A percentile compares a stretch with the other conserved stretches of the same genome.
phyloP scores from a whole-genome alignment of 192 early-diverging fungal genomes.

The Umbelopsis ramanniana region DNA sequence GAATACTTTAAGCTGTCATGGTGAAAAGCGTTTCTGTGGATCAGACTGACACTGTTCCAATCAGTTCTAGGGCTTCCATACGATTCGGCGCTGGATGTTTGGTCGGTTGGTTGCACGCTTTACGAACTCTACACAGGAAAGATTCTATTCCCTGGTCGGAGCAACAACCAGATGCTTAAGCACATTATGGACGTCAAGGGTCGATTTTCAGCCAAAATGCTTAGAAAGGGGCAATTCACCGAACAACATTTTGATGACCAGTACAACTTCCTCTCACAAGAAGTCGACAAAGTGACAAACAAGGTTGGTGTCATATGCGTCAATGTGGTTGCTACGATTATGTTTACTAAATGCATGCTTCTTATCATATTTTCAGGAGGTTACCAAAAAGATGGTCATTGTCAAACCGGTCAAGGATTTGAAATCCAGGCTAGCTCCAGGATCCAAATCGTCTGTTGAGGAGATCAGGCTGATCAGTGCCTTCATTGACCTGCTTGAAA shows the following conservation, averaged over 20 bases:
- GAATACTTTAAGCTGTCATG: background rate
- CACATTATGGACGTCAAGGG: constrained; percentile 95
- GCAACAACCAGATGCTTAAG: constrained; percentile 96
- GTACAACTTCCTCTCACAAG: constrained; percentile 64
- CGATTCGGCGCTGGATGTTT: constrained; percentile 89
- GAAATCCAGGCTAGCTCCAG: constrained; percentile 62
- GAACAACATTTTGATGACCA: constrained; percentile 88
- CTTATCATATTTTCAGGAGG: constrained; percentile 46
- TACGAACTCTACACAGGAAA: constrained; percentile 96
- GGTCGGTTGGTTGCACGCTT: constrained; percentile 93
- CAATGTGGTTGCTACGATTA: background rate
- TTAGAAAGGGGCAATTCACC: constrained; percentile 83
- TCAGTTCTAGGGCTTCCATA: constrained; percentile 86
- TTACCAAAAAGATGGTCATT: constrained; percentile 68
- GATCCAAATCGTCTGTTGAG: constrained; percentile 58
- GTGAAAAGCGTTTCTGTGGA: no score
- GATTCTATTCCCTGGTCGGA: constrained; percentile 91
- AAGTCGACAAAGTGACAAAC: constrained; percentile 66
- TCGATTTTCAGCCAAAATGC: constrained; percentile 80
- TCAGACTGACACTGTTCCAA: background rate
- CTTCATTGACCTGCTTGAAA: constrained; percentile 89
- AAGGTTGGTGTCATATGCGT: constrained; percentile 36
- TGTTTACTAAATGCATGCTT: background rate
- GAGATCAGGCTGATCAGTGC: constrained; percentile 62
- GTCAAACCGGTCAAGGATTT: constrained; percentile 74